These are phyloP conservation scores for Gossypium bickii DNA, from an alignment of 345 rosid species.

Conservation along the genomic window DNA sequence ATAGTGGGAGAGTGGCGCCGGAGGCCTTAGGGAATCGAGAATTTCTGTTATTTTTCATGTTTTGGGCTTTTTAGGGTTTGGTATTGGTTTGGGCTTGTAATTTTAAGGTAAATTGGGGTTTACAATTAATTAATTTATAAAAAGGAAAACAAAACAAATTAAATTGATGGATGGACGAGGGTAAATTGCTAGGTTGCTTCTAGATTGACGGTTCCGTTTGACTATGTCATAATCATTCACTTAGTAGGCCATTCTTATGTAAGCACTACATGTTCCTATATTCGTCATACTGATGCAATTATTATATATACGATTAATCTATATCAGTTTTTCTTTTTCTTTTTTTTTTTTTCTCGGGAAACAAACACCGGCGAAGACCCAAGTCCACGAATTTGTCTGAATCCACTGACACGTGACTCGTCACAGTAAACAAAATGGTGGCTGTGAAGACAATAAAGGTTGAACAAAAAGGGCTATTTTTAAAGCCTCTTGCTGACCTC, in stretches of 20 bases:
- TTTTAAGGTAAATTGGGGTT: too few relatives aligned
- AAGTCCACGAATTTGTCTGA: conserved; percentile 8
- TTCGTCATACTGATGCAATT: neutral
- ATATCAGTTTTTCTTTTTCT: neutral
- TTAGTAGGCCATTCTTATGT: neutral
- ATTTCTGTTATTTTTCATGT: too few relatives aligned
- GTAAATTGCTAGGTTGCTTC: neutral
- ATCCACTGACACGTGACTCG: neutral
- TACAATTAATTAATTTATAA: too few relatives aligned
- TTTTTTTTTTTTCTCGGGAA: neutral
- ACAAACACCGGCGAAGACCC: neutral
- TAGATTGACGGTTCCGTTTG: neutral
- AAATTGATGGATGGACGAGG: too few relatives aligned
- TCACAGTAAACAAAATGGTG: neutral
- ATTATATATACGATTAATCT: neutral
- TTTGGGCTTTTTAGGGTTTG: too few relatives aligned
- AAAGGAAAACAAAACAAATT: too few relatives aligned
- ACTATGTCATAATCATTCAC: too few relatives aligned
- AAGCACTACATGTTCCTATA: neutral
- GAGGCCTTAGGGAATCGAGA: too few relatives aligned
- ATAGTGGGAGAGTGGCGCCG: too few relatives aligned
- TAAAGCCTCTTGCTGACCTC: neutral
- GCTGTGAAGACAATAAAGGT: neutral
- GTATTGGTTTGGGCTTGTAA: too few relatives aligned
- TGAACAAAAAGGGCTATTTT: too few relatives aligned